Percentiles rank a stretch among this genome's conserved stretches.
phyloP scores from a whole-genome alignment of 805 yeast genomes.

The Saccharomycopsis guyanensis region DNA sequence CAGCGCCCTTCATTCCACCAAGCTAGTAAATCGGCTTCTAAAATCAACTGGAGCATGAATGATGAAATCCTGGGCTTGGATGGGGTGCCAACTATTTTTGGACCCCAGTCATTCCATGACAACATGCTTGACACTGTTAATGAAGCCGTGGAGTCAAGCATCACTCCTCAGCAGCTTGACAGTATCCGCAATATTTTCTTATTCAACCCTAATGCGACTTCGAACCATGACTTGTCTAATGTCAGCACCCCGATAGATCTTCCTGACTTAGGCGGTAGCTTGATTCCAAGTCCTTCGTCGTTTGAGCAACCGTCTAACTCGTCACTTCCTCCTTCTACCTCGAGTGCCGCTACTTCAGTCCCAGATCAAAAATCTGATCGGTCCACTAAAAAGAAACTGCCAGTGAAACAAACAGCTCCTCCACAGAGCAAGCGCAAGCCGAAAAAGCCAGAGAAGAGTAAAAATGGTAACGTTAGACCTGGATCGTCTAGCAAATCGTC shows the following conservation, averaged over 20 bases:
- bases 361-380: neutral
- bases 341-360: neutral
- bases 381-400: neutral
- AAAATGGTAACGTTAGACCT: neutral
- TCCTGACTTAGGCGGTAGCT: neutral
- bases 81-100: neutral
- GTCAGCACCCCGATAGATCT: conserved; percentile 4
- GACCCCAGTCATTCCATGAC: no score
- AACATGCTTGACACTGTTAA: neutral
- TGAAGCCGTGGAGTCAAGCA: neutral
- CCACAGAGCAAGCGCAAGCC: neutral
- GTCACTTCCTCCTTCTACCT: neutral
- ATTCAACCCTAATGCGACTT: neutral
- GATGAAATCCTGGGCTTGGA: neutral
- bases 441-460: neutral
- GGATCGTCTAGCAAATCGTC: neutral
- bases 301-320: neutral
- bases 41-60: conserved; percentile 3
- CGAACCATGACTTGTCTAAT: neutral
- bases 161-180: neutral
- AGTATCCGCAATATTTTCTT: neutral
- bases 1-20: conserved; percentile 7
- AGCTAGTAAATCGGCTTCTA: conserved; percentile 2
- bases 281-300: neutral
- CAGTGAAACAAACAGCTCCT: neutral